These are phyloP conservation scores for Apium graveolens DNA, from an alignment of 129 eudicot genomes.

Conservation along the genomic window DNA sequence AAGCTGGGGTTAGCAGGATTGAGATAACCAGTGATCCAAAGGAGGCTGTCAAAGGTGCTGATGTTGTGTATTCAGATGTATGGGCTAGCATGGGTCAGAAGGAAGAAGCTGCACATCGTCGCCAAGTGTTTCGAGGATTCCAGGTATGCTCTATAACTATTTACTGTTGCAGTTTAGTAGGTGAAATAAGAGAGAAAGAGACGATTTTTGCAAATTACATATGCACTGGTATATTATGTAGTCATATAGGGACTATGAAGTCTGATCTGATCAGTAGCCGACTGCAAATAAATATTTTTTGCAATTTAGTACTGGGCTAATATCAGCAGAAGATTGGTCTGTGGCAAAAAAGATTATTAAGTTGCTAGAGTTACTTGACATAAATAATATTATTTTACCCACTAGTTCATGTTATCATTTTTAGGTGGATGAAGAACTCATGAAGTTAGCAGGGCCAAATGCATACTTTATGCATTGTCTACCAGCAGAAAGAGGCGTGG, in stretches of 20 bases:
- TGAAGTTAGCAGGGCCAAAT: constrained; percentile 84
- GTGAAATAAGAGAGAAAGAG: background rate
- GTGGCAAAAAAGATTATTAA: background rate
- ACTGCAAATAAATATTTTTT: background rate
- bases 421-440: constrained; percentile 83
- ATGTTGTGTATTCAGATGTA: constrained; percentile 93
- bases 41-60: constrained; percentile 95
- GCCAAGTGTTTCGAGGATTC: constrained; percentile 71
- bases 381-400: background rate
- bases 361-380: background rate
- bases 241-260: background rate
- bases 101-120: constrained; percentile 92
- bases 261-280: background rate
- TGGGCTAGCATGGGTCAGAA: constrained; percentile 99
- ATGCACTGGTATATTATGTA: background rate
- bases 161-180: constrained; percentile 3
- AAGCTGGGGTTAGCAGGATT: constrained; percentile 72
- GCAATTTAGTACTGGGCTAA: background rate
- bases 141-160: constrained; percentile 40
- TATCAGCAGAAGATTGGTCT: background rate
- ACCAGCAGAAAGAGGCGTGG: constrained; percentile 97
- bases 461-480: constrained; percentile 92
- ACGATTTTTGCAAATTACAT: background rate
- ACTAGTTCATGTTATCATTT: constrained; percentile 4
- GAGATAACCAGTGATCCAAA: constrained; percentile 75